Percentiles rank a stretch among this genome's conserved stretches.
Evolutionary conservation across 169 alveolate genomes (phyloP).

Genomic region (Cardiosporidium cionae): DNA sequence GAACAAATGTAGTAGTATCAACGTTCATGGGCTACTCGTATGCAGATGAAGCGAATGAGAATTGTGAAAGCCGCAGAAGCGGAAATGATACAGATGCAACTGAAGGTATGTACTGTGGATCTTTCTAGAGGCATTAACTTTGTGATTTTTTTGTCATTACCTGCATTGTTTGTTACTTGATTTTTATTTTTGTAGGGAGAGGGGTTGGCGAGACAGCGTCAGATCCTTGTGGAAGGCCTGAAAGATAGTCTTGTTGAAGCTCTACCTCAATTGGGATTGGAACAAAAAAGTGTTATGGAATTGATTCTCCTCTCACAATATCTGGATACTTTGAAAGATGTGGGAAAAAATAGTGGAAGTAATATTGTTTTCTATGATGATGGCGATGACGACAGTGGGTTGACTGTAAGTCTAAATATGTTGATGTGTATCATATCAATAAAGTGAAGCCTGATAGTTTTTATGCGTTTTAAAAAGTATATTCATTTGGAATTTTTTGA

Average conservation of each 20-base stretch:
- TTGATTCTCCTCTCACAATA: neutral
- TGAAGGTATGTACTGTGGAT: neutral
- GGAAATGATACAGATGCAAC: neutral
- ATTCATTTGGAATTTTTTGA: too few species aligned
- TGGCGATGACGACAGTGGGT: neutral
- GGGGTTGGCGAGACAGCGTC: neutral
- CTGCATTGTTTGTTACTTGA: neutral
- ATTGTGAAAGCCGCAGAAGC: neutral
- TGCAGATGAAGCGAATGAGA: neutral
- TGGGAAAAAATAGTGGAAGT: neutral
- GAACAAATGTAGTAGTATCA: too few species aligned
- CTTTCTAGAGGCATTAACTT: too few species aligned
- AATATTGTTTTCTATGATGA: neutral
- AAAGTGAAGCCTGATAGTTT: too few species aligned
- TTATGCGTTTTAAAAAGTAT: too few species aligned
- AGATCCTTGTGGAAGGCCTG: neutral
- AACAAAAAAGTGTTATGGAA: neutral
- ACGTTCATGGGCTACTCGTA: too few species aligned
- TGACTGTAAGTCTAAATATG: too few species aligned
- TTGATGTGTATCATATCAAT: too few species aligned
- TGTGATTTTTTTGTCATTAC: too few species aligned
- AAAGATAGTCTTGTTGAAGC: neutral
- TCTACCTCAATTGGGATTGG: neutral
- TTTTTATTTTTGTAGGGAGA: neutral
- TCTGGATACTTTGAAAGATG: neutral